Percentiles rank a stretch among this genome's conserved stretches.
Evolutionary conservation across 495 filamentous ascomycete genomes (phyloP).

Genomic region (Poronia punctata): DNA sequence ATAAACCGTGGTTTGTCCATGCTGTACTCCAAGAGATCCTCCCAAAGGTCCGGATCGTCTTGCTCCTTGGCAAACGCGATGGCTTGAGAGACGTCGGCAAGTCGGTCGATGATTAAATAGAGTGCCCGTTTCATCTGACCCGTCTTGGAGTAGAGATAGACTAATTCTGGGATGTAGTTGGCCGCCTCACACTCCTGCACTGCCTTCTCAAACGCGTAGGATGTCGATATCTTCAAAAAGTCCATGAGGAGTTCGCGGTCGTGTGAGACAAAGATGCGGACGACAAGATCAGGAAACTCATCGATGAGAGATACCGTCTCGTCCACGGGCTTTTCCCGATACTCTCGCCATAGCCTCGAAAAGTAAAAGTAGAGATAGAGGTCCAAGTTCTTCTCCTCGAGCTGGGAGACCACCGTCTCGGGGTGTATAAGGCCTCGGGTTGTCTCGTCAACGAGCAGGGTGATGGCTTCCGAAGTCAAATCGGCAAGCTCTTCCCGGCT

Average conservation of each 20-base stretch:
- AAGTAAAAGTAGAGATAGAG: slow-evolving; percentile 93
- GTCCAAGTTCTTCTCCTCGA: slow-evolving; percentile 46
- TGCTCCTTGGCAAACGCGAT: slow-evolving; percentile 92
- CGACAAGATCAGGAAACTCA: slow-evolving; percentile 74
- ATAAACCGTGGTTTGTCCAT: slow-evolving; percentile 98
- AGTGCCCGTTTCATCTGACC: slow-evolving; percentile 86
- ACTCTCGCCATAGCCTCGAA: slow-evolving; percentile 68
- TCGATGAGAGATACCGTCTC: slow-evolving; percentile 74
- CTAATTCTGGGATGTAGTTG: slow-evolving; percentile 79
- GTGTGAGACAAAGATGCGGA: slow-evolving; percentile 78
- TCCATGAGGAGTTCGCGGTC: slow-evolving; percentile 73
- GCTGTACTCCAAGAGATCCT: slow-evolving; percentile 85
- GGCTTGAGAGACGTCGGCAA: slow-evolving; percentile 82
- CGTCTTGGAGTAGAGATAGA: slow-evolving; percentile 89
- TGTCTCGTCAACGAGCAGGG: slow-evolving; percentile 82
- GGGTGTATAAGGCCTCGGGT: slow-evolving; percentile 80
- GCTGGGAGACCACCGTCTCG: slow-evolving; percentile 66
- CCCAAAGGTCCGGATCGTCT: slow-evolving; percentile 84
- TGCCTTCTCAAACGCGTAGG: slow-evolving; percentile 77
- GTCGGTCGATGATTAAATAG: slow-evolving; percentile 80
- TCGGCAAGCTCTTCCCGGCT: slow-evolving; percentile 65
- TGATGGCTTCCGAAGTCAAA: slow-evolving; percentile 70
- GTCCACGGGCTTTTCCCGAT: slow-evolving; percentile 36
- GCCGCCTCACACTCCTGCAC: slow-evolving; percentile 68
- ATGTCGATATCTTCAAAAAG: slow-evolving; percentile 75